These are phyloP conservation scores for Phialemonium atrogriseum DNA, from an alignment of 2,329 filamentous ascomycete species.

Conservation along the genomic window DNA sequence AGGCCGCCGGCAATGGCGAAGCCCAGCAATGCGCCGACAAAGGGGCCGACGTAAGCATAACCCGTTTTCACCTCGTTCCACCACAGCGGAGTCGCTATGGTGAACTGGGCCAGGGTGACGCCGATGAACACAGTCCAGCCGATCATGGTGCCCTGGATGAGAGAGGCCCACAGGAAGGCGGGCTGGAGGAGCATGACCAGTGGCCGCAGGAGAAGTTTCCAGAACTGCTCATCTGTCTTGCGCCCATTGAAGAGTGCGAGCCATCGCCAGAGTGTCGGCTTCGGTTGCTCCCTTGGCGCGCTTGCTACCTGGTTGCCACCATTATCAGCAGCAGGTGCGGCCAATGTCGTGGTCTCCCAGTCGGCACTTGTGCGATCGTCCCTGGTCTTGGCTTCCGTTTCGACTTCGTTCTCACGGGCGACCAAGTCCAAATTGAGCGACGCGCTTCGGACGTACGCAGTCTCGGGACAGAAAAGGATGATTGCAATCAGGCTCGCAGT, in stretches of 20 bases:
- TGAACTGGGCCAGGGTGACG: slow-evolving; percentile 73
- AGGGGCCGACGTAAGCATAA: slow-evolving; percentile 80
- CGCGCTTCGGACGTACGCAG: slow-evolving; percentile 61
- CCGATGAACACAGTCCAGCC: slow-evolving; percentile 95
- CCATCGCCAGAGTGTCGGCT: slow-evolving; percentile 34
- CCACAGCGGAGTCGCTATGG: slow-evolving; percentile 71
- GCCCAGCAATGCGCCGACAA: slow-evolving; percentile 72
- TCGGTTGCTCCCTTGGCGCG: background rate
- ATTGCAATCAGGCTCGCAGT: slow-evolving; percentile 61
- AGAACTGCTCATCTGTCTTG: slow-evolving; percentile 70
- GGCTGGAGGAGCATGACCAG: slow-evolving; percentile 80
- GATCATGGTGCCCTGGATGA: slow-evolving; percentile 84
- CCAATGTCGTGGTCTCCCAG: background rate
- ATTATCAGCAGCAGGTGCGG: no score
- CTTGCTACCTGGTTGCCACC: background rate
- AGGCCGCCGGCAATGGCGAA: slow-evolving; percentile 68
- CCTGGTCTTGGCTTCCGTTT: background rate
- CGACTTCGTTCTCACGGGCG: slow-evolving; percentile 21
- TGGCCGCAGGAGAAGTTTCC: slow-evolving; percentile 58
- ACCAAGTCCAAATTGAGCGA: slow-evolving; percentile 62
- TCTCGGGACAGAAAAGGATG: slow-evolving; percentile 78
- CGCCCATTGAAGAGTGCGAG: slow-evolving; percentile 70
- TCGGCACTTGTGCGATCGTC: no score
- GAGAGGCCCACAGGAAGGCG: slow-evolving; percentile 68
- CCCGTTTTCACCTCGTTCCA: slow-evolving; percentile 76